Conservation (phyloP, 352 stramenopile genomes). For the Paralagenidium karlingii region DNA sequence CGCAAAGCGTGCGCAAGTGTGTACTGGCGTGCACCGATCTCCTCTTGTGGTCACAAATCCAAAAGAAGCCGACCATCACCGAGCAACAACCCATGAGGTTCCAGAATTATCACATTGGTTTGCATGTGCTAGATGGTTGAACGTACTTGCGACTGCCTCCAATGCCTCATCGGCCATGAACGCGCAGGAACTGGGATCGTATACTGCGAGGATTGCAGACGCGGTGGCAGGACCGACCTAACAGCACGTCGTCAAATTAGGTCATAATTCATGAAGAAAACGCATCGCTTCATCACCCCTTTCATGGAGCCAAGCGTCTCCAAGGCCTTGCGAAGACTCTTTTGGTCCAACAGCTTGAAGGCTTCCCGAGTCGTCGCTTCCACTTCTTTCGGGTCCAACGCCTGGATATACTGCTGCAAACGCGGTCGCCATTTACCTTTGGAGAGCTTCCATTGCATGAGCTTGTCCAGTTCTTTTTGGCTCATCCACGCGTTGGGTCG, state of each 20-base stretch:
- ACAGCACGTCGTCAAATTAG: not conserved
- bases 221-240: constrained; percentile 71
- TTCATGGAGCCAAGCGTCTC: constrained; percentile 49
- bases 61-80: not conserved
- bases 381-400: constrained; percentile 26
- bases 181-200: constrained; percentile 41
- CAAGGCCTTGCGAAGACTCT: constrained; percentile 21
- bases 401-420: constrained; percentile 59
- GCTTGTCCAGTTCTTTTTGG: constrained; percentile 33
- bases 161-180: constrained; percentile 78
- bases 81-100: constrained; percentile 1
- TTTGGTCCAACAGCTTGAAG: constrained; percentile 13
- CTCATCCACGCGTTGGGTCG: constrained; percentile 34
- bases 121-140: not conserved
- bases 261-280: not conserved
- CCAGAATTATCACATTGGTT: not conserved
- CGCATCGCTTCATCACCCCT: constrained; percentile 13
- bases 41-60: constrained; percentile 11
- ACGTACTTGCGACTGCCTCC: constrained; percentile 43
- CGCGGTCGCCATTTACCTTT: constrained; percentile 75
- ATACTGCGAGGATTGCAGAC: constrained; percentile 55
- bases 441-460: constrained; percentile 80
- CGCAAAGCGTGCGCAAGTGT: constrained; percentile 56
- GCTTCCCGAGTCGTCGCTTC: constrained; percentile 26
- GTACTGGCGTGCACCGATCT: constrained; percentile 69